Base-by-base conservation (phyloP, 2,329 filamentous ascomycete species). In the Hysterium pulicare region DNA sequence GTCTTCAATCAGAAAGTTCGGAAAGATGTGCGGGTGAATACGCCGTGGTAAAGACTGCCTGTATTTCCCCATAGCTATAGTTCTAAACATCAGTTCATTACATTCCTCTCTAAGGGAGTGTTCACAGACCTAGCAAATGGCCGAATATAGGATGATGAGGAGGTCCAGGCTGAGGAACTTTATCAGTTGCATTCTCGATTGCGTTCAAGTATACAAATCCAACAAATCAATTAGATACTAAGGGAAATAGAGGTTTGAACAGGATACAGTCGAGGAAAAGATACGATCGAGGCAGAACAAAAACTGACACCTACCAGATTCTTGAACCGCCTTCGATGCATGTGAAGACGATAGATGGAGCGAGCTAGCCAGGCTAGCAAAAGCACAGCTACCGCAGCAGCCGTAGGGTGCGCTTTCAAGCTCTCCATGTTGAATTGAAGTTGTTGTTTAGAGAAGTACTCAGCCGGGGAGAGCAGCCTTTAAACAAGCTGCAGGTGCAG, bases 101-200 rank as follows among this genome's bases (percentile, higher is more conserved):
- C n/a, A n/a, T n/a, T n/a, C n/a, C n/a, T n/a, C n/a, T n/a, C n/a
- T n/a, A n/a, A n/a, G n/a, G n/a, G n/a, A n/a, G n/a, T n/a, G n/a
- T n/a, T n/a, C n/a, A n/a, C n/a, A n/a, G n/a, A n/a, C n/a, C n/a
- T n/a, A n/a, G n/a, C n/a, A 72, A 45, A 40, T 65, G 61, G 5
- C 69, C 69, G 19, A 61, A 63, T 17, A 70, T 40, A 9, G 54
- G 60, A 33, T 53, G 55, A 39, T 63, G 59, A 10, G 68, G 67
- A 3, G 65, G 66, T 5, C 65, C 65, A 23, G 68, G 67, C 54
- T 59, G 30, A 28, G 24, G 24, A n/a, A n/a, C n/a, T n/a, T n/a
- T n/a, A n/a, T n/a, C n/a, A n/a, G n/a, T n/a, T n/a, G n/a, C n/a
- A n/a, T n/a, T n/a, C n/a, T n/a, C n/a, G n/a, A n/a, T n/a, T n/a